phyloP scores from a whole-genome alignment of 2,329 filamentous ascomycete genomes.

The Curvularia eragrostidis region DNA sequence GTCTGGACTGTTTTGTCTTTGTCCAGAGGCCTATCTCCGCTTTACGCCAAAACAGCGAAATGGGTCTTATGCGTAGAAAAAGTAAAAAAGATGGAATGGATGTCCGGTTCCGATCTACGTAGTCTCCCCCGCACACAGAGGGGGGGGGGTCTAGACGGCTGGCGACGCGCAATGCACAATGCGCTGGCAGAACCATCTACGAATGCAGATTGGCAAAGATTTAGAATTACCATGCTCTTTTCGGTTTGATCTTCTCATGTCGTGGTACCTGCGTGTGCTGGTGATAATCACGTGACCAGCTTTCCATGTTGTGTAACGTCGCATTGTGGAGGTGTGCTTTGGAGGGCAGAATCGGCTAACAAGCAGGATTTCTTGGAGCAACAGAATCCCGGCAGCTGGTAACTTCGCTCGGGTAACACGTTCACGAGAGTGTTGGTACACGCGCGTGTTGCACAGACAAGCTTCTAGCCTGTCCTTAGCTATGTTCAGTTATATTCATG shows the following conservation, averaged over 20 bases:
- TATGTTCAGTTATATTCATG: background rate
- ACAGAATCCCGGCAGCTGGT: slow-evolving; percentile 1
- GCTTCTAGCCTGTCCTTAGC: slow-evolving; percentile 1
- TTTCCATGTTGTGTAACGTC: slow-evolving; percentile 25
- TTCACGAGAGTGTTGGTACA: background rate
- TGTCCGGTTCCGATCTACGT: background rate
- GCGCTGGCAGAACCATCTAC: slow-evolving; percentile 4
- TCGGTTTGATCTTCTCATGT: slow-evolving; percentile 1
- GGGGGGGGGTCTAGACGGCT: background rate
- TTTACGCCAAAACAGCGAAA: slow-evolving; percentile 2
- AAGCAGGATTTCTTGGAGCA: slow-evolving; percentile 1
- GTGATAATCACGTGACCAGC: slow-evolving; percentile 19
- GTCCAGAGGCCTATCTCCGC: background rate
- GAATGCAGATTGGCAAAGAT: background rate
- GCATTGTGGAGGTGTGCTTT: slow-evolving; percentile 2
- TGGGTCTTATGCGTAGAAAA: background rate
- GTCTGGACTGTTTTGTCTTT: background rate
- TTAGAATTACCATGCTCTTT: slow-evolving; percentile 2
- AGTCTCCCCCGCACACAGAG: background rate
- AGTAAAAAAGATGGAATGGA: background rate
- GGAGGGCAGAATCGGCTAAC: slow-evolving; percentile 17
- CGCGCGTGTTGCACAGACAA: background rate
- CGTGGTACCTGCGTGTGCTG: slow-evolving; percentile 17
- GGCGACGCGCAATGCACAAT: slow-evolving; percentile 1
- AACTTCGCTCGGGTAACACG: slow-evolving; percentile 1